Base-by-base conservation (phyloP, 805 yeast species). In the Yarrowia alimentaria region DNA sequence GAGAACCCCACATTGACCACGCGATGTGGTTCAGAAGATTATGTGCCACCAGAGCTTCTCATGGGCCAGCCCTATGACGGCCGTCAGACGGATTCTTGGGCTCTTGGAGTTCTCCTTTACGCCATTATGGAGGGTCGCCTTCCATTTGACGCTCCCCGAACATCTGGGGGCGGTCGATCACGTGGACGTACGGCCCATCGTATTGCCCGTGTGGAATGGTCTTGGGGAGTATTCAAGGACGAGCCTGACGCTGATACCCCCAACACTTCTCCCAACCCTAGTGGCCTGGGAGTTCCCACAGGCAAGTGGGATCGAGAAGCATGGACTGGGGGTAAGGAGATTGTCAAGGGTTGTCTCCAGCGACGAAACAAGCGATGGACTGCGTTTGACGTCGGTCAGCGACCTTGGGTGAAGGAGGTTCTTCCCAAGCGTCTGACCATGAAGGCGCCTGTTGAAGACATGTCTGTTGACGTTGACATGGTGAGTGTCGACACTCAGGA, bases 11-110 rank as follows among this genome's bases (percentile, higher is more conserved):
- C 83, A 53, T 72, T 94, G 19, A 76, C 85, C 2, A 91, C 98
- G 1, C 69, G 98, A 55, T 93, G 99, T 65, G 99, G 99, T 0
- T 86, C 96, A 1, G 96, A 87, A 56, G 99, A 93, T 64, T 93
- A 93, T 60, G 95, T 93, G 6, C 83, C 96, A 0, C 99, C 99
- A 0, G 99, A 93, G 62, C 68, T 93, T 18, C 69, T 93, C 29
- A 78, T 93, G 79, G 98, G 98, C 1, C 73, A 86, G 52, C 83
- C 88, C 6, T 93, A 93, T 62, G 91, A 91, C 60, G 99, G 99
- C 10, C 76, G 85, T 48, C 80, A 86, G 56, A 83, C 93, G 42
- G 99, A 93, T 64, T 73, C 90, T 14, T 93, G 99, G 99, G 87
- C 97, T 1, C 65, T 90, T 8, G 99, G 99, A 2, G 98, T 93